Evolutionary conservation across 805 yeast genomes (phyloP), one percentile per base, ranked within the genome.

Genomic region (Candida manassasensis): DNA sequence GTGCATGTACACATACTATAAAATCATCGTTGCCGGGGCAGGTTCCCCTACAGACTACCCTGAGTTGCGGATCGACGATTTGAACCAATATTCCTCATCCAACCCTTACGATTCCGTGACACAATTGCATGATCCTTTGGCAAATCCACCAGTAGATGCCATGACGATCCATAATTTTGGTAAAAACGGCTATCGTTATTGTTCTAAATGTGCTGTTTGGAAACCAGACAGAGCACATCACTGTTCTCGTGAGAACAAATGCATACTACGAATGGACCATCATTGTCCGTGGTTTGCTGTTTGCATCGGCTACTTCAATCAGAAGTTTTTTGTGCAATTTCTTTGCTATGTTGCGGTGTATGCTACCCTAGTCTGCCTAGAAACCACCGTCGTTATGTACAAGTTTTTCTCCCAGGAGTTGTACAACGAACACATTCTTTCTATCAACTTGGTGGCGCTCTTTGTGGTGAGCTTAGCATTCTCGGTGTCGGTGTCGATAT

Each of bases 251-350:
- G 71, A 78, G 37, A 57, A 60, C 2, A 53, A 44, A 36, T 75
- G 81, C 51, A 53, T 73, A 2, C 49, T 75, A 27, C 48, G 63
- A 29, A 75, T 75, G 81, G 81, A 75, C 53, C 81, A 75, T 44
- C 79, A 75, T 50, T 75, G 81, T 44, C 97, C 97, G 0, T 90
- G 97, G 97, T 87, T 88, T 57, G 81, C 95, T 2, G 68, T 77
- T 4, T 89, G 97, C 56, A 75, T 90, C 39, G 97, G 97, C 0
- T 82, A 76, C 58, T 62, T 63, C 19, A 90, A 90, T 58, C 88
- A 84, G 44, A 84, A 87, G 59, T 75, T 67, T 53, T 90, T 89
- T 51, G 55, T 86, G 18, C 95, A 87, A 53, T 83, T 84, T 51
- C 56, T 88, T 35, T 29, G 69, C 5, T 79, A 80, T 49, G 63